Percentiles rank a stretch among this genome's conserved stretches.
These are phyloP conservation scores for Francoa sonchifolia DNA, from an alignment of 441 rosid species.

Conservation along the genomic window DNA sequence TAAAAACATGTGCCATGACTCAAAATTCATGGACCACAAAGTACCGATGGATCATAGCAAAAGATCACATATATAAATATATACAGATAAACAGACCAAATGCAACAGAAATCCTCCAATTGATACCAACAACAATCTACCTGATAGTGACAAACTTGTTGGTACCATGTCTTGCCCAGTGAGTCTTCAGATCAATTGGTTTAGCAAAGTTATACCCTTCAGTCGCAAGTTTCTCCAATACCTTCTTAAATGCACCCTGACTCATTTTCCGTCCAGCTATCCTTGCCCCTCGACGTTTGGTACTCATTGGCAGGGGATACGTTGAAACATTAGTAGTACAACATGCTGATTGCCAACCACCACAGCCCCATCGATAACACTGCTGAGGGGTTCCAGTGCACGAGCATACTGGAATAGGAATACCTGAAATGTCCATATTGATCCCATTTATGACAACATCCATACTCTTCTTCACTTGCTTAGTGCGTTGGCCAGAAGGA, in stretches of 20 bases:
- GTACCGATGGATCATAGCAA: background rate
- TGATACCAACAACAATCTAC: constrained; percentile 2
- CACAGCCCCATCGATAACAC: constrained; percentile 30
- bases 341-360: constrained; percentile 33
- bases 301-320: constrained; percentile 29
- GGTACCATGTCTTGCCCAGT: constrained; percentile 32
- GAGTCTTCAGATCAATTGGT: constrained; percentile 21
- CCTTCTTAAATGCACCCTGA: constrained; percentile 24
- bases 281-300: constrained; percentile 25
- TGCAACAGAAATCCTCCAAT: background rate
- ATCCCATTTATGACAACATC: constrained; percentile 19
- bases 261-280: constrained; percentile 31
- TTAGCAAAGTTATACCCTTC: constrained; percentile 23
- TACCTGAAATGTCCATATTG: constrained; percentile 21
- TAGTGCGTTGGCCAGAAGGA: constrained; percentile 15
- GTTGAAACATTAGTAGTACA: constrained; percentile 19
- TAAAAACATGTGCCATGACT: background rate
- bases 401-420: constrained; percentile 24
- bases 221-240: constrained; percentile 22
- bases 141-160: constrained; percentile 28
- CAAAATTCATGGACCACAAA: background rate
- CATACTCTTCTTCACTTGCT: constrained; percentile 14
- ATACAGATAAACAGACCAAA: background rate
- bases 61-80: background rate
- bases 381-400: constrained; percentile 22